These are phyloP conservation scores for Mortierella alpina DNA, from an alignment of 192 early-diverging fungal species.

Conservation along the genomic window DNA sequence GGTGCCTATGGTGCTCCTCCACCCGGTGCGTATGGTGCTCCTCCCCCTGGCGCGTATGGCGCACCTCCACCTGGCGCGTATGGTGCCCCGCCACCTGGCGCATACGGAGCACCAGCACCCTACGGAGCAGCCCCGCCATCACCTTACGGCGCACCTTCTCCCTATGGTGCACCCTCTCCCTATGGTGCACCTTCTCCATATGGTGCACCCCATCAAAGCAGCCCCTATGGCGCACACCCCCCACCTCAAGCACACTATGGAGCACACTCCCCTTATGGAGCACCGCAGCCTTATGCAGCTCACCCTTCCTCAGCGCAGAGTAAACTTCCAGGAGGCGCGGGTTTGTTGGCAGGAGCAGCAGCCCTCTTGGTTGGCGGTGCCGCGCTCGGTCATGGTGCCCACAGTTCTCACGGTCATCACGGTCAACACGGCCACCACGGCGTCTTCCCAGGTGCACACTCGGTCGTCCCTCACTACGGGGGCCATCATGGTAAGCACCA, in stretches of 20 bases:
- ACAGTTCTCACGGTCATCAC: background rate
- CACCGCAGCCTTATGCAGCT: constrained; percentile 7
- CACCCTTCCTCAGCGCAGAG: background rate
- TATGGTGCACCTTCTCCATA: constrained; percentile 10
- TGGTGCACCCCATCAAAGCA: background rate
- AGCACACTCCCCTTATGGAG: background rate
- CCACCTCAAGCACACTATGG: constrained; percentile 1
- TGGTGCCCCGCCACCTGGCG: constrained; percentile 8
- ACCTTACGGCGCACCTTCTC: constrained; percentile 10
- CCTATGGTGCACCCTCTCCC: background rate
- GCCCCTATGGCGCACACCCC: background rate
- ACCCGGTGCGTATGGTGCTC: constrained; percentile 10
- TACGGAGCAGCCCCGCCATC: constrained; percentile 14
- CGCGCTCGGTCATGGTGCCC: background rate
- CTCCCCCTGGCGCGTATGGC: constrained; percentile 13
- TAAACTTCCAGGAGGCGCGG: background rate
- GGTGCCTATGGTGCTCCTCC: constrained; percentile 8
- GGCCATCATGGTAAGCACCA: constrained; percentile 1
- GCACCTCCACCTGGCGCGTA: constrained; percentile 16
- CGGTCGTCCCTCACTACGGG: background rate
- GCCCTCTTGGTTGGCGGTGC: constrained; percentile 15
- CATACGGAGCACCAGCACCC: constrained; percentile 13
- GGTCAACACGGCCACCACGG: constrained; percentile 19
- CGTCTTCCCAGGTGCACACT: background rate
- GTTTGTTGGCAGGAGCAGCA: constrained; percentile 17